These are phyloP conservation scores for Pseudotsuga menziesii DNA, from an alignment of 75 land plant species.

Conservation along the genomic window DNA sequence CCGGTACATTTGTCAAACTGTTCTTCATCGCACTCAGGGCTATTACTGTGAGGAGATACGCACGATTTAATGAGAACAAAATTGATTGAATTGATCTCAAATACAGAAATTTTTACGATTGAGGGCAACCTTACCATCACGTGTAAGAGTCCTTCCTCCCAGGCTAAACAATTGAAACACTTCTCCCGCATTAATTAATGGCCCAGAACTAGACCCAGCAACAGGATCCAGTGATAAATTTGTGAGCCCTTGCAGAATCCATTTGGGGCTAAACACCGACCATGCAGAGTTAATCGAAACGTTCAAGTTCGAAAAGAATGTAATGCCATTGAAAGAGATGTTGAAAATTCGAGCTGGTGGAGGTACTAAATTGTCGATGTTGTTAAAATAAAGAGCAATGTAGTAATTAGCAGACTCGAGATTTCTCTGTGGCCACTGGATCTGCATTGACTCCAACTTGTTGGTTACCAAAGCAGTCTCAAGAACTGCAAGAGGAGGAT, in stretches of 20 bases:
- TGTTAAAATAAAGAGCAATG: slow-evolving; percentile 54
- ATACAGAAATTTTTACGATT: not conserved
- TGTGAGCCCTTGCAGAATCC: slow-evolving; percentile 55
- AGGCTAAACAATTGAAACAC: slow-evolving; percentile 31
- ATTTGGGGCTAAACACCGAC: slow-evolving; percentile 22
- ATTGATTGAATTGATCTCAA: not conserved
- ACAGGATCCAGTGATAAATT: slow-evolving; percentile 32
- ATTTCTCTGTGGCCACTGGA: slow-evolving; percentile 42
- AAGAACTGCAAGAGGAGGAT: slow-evolving; percentile 45
- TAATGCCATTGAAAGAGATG: slow-evolving; percentile 40
- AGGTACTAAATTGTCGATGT: slow-evolving; percentile 32
- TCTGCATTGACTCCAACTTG: slow-evolving; percentile 25
- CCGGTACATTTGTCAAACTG: slow-evolving; percentile 30
- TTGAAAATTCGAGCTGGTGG: slow-evolving; percentile 44
- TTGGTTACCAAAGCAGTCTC: slow-evolving; percentile 32
- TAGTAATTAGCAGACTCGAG: slow-evolving; percentile 33
- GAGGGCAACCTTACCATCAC: slow-evolving; percentile 43
- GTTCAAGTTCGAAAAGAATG: slow-evolving; percentile 26
- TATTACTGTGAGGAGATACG: slow-evolving; percentile 31
- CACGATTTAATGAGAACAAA: not conserved
- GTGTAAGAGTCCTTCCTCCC: slow-evolving; percentile 38
- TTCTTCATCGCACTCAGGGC: slow-evolving; percentile 30
- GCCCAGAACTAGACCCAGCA: slow-evolving; percentile 35
- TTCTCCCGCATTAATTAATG: slow-evolving; percentile 64
- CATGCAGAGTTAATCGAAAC: slow-evolving; percentile 27